A percentile compares a stretch with the other conserved stretches of the same genome.
phyloP scores from a whole-genome alignment of 2,329 filamentous ascomycete species.

The Neonectria hederae region DNA sequence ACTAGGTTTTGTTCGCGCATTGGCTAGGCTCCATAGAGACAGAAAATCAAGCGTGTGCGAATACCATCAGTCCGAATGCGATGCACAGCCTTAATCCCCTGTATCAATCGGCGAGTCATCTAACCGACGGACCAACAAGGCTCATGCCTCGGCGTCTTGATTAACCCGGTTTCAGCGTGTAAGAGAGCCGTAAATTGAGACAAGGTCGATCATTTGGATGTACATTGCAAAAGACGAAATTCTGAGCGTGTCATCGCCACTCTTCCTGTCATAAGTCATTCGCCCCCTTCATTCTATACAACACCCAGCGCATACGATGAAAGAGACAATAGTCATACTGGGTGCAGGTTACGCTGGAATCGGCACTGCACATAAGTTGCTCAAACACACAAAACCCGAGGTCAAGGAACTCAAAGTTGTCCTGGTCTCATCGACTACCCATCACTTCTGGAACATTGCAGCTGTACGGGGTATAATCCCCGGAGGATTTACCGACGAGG shows the following conservation, averaged over 20 bases:
- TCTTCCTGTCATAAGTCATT: background rate
- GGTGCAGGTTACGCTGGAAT: background rate
- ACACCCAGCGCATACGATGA: background rate
- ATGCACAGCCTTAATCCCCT: background rate
- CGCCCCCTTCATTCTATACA: background rate
- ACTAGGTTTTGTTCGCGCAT: background rate
- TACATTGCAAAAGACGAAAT: background rate
- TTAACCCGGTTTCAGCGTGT: background rate
- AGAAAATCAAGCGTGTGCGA: background rate
- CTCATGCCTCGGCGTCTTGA: background rate
- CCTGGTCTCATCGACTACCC: constrained; percentile 6
- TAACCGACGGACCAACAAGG: background rate
- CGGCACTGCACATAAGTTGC: background rate
- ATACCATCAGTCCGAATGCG: background rate
- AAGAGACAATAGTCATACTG: background rate
- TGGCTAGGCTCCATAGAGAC: background rate
- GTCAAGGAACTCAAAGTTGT: constrained; percentile 5
- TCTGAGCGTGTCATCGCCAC: background rate
- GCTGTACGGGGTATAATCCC: constrained; percentile 2
- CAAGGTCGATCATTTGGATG: background rate
- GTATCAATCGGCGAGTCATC: background rate
- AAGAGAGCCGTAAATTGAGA: background rate
- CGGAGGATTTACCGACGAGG: background rate
- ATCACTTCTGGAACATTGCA: constrained; percentile 11
- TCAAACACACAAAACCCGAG: background rate